A percentile compares a stretch with the other conserved stretches of the same genome.
phyloP scores from a whole-genome alignment of 106 monocot genomes.

The Dioscorea dumetorum region DNA sequence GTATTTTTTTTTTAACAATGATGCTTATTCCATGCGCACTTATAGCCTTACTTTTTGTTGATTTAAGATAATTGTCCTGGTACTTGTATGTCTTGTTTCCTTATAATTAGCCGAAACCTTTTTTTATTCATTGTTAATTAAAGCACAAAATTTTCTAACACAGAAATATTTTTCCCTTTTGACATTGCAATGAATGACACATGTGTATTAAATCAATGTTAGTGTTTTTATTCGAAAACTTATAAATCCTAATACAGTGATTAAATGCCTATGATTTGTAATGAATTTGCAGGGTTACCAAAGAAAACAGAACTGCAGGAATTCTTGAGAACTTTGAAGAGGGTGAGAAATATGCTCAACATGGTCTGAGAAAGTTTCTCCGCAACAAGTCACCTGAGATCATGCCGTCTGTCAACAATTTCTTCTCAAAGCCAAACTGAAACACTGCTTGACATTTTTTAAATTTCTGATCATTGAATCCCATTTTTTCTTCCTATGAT shows the following conservation, averaged over 20 bases:
- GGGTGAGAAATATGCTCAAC: constrained; percentile 25
- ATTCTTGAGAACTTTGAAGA: constrained; percentile 28
- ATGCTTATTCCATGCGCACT: too few species aligned
- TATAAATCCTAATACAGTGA: neutral
- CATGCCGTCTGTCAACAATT: constrained; percentile 31
- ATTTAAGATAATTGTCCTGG: too few species aligned
- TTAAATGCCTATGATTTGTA: neutral
- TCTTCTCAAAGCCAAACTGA: constrained; percentile 25
- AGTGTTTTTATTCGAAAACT: neutral
- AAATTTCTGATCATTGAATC: too few species aligned
- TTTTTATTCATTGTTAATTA: too few species aligned
- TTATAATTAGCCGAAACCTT: too few species aligned
- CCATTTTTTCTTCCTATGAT: too few species aligned
- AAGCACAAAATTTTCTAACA: too few species aligned
- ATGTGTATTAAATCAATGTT: neutral
- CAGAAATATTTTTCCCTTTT: too few species aligned
- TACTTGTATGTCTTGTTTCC: too few species aligned
- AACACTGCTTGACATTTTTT: neutral
- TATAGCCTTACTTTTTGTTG: too few species aligned
- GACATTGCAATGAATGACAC: too few species aligned
- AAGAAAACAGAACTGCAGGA: constrained; percentile 28
- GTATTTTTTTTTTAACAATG: too few species aligned
- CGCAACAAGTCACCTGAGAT: constrained; percentile 17
- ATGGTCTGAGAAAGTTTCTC: constrained; percentile 19
- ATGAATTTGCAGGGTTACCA: constrained; percentile 15